These are phyloP conservation scores for Kregervanrija fluxuum DNA, from an alignment of 805 yeast species.

Conservation along the genomic window DNA sequence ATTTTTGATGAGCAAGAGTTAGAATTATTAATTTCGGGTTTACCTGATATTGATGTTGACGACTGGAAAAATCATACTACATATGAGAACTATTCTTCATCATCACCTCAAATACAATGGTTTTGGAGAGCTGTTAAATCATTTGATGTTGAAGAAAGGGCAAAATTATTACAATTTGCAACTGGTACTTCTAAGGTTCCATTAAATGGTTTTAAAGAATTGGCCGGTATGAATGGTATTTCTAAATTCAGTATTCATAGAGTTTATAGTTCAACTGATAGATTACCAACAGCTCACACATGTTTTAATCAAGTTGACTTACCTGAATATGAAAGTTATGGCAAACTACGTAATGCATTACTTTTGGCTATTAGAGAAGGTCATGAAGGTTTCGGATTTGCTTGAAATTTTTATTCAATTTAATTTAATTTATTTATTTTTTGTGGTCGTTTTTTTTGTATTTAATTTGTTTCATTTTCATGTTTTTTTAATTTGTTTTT, in stretches of 20 bases:
- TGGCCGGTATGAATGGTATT: constrained; percentile 81
- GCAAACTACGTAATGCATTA: constrained; percentile 71
- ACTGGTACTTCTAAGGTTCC: constrained; percentile 98
- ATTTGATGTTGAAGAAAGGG: constrained; percentile 89
- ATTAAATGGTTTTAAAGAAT: constrained; percentile 82
- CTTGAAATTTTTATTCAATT: constrained; percentile 21
- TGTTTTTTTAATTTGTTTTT: too few relatives aligned
- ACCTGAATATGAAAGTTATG: constrained; percentile 89
- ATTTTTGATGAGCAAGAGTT: constrained; percentile 94
- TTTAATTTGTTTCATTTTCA: not conserved
- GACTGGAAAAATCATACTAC: constrained; percentile 90
- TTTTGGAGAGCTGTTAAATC: constrained; percentile 97
- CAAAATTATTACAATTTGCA: constrained; percentile 87
- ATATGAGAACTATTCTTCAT: constrained; percentile 73
- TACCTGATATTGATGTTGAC: constrained; percentile 92
- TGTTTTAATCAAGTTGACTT: constrained; percentile 93
- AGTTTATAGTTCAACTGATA: constrained; percentile 76
- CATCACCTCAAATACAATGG: constrained; percentile 87
- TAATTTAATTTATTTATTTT: not conserved
- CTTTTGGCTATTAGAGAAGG: constrained; percentile 89
- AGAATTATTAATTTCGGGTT: constrained; percentile 85
- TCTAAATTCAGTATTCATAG: constrained; percentile 85
- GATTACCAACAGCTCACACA: constrained; percentile 93
- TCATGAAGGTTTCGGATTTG: constrained; percentile 92
- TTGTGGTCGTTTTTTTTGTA: not conserved